Evolutionary conservation across 129 eudicot species (phyloP), one percentile per base, ranked within the genome.

Genomic region (Flaveria trinervia): DNA sequence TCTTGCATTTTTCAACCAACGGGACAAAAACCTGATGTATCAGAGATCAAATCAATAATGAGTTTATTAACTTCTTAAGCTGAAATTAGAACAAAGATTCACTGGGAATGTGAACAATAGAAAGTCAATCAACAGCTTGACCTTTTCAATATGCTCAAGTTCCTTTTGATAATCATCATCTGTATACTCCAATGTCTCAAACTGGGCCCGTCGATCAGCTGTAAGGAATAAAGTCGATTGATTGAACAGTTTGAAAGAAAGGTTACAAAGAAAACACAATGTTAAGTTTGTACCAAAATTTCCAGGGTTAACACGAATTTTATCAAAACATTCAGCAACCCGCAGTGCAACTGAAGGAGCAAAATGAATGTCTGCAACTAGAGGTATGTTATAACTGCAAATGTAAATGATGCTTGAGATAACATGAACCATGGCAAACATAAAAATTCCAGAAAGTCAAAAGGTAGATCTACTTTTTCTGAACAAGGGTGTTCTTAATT

Each of bases 191-290:
- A 93, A 85, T 68, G 65, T 62, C 82, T 93, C 96, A 80, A 93
- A 93, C 76, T 93, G 98, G 17, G 98, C 98, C 61, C 98, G 83
- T 73, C 98, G 83, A 70, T 93, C 97, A 84, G 98, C 98, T 93
- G 85, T 69, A 90, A 87, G 66, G 52, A 75, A 80, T 28, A 48
- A 62, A 13, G 33, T 69, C 9, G 65, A 70, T 55, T 30, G 50
- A 82, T 55, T 66, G n/a, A 39, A 70, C 13, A 74, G 12, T 26
- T 56, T 71, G 22, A 56, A 46, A 71, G 9, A 69, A 71, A 43
- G 14, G 68, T 30, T 68, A 36, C 50, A 30, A 36, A 73, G 61
- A 6, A n/a, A 69, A 45, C 22, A 20, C 22, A 3, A 45, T 50
- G 73, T 74, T 62, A 54, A 77, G 18, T 61, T 60, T 1, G 56